These are phyloP conservation scores for Xylariaceae sp. DNA, from an alignment of 2,329 filamentous ascomycete genomes.

Conservation along the genomic window DNA sequence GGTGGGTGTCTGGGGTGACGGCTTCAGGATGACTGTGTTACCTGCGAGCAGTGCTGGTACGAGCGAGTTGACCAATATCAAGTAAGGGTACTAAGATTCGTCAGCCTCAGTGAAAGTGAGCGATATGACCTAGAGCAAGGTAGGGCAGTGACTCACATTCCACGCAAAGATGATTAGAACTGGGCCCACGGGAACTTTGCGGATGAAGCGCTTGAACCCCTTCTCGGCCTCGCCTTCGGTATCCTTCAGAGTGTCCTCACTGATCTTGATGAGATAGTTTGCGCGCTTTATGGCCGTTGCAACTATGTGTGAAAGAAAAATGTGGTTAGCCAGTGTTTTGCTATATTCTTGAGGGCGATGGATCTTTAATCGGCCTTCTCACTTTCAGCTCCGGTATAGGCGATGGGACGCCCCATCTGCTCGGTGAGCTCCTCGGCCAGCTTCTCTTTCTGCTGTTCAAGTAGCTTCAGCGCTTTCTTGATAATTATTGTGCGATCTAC, in stretches of 20 bases:
- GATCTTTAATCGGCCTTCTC: neutral
- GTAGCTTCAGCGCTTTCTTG: conserved; percentile 67
- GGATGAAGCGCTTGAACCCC: conserved; percentile 86
- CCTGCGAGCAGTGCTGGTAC: conserved; percentile 87
- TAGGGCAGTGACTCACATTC: conserved; percentile 61
- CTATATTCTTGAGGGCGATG: neutral
- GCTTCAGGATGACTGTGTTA: conserved; percentile 89
- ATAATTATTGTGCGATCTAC: conserved; percentile 74
- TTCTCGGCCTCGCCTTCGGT: conserved; percentile 77
- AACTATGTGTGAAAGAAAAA: conserved; percentile 36
- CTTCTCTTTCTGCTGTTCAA: conserved; percentile 68
- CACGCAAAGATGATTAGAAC: conserved; percentile 89
- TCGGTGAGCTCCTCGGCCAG: conserved; percentile 80
- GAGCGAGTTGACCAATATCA: conserved; percentile 88
- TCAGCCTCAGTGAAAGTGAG: conserved; percentile 9
- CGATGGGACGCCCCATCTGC: conserved; percentile 92
- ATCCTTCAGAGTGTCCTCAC: conserved; percentile 70
- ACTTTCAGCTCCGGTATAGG: conserved; percentile 72
- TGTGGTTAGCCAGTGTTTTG: neutral
- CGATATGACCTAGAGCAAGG: neutral
- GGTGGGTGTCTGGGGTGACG: conserved; percentile 90
- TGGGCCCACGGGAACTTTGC: conserved; percentile 81
- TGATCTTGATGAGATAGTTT: conserved; percentile 81
- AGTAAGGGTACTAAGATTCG: conserved; percentile 72
- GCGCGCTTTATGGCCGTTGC: conserved; percentile 78